Percentiles rank a stretch among this genome's conserved stretches.
Conservation (phyloP, 148 eudicot species). For the Fagopyrum esculentum region DNA sequence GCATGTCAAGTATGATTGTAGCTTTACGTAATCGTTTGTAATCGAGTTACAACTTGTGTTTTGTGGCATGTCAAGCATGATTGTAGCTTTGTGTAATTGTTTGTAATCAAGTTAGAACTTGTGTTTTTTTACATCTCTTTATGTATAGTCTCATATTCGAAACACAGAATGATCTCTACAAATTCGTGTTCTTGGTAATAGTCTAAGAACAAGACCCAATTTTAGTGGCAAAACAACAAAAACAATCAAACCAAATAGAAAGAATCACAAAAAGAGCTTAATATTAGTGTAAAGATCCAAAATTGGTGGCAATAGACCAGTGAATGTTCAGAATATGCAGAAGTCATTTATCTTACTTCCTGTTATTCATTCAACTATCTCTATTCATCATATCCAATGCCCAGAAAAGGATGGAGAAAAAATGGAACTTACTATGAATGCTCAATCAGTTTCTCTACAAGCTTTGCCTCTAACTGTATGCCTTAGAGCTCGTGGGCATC, state of each 20-base stretch:
- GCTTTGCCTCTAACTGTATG: neutral
- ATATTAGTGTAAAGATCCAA: neutral
- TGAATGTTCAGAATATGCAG: neutral
- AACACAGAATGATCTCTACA: no score
- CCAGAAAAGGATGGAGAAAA: neutral
- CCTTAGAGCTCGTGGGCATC: constrained; percentile 44
- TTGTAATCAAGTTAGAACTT: neutral
- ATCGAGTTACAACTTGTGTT: neutral
- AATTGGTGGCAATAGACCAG: neutral
- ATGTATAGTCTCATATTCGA: no score
- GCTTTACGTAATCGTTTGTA: neutral
- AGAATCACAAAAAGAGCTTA: neutral
- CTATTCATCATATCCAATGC: constrained; percentile 1
- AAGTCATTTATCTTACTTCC: neutral
- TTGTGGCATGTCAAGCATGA: no score
- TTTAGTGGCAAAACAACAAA: no score
- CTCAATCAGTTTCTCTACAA: no score
- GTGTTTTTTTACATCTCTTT: neutral
- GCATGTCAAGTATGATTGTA: no score
- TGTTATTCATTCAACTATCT: neutral
- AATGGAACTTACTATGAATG: neutral
- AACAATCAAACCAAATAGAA: neutral
- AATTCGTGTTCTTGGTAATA: no score
- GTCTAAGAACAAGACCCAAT: no score
- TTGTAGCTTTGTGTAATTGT: neutral